These are phyloP conservation scores for Senna tora DNA, from an alignment of 306 rosid species.

Conservation along the genomic window DNA sequence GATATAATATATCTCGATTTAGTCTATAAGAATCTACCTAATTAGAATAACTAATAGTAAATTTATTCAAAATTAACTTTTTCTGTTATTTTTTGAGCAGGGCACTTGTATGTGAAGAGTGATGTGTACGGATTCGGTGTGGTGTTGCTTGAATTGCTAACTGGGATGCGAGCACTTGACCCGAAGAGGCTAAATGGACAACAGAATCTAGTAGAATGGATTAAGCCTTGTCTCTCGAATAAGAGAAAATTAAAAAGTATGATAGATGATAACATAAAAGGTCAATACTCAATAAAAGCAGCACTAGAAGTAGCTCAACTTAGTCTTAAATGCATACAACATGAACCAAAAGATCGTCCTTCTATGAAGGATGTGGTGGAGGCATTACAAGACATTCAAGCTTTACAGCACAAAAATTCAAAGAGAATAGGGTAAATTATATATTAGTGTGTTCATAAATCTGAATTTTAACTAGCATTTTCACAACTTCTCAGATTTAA, in stretches of 20 bases:
- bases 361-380: slow-evolving; percentile 80
- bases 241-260: slow-evolving; percentile 56
- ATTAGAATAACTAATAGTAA: too few species aligned
- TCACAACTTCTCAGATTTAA: neutral
- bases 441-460: too few species aligned
- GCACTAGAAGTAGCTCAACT: slow-evolving; percentile 58
- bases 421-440: too few species aligned
- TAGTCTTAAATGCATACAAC: slow-evolving; percentile 61
- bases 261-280: slow-evolving; percentile 67
- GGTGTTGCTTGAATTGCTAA: slow-evolving; percentile 73
- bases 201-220: slow-evolving; percentile 72
- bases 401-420: slow-evolving; percentile 18
- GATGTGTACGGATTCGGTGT: slow-evolving; percentile 94
- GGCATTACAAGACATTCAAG: slow-evolving; percentile 58
- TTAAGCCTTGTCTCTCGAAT: slow-evolving; percentile 53
- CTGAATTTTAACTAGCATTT: neutral
- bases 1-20: too few species aligned
- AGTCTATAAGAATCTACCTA: too few species aligned
- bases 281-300: slow-evolving; percentile 76
- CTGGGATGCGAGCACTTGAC: slow-evolving; percentile 68
- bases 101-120: slow-evolving; percentile 90
- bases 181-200: slow-evolving; percentile 56
- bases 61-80: too few species aligned
- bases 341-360: slow-evolving; percentile 71
- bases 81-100: slow-evolving; percentile 45